Percentiles rank a stretch among this genome's conserved stretches.
Conservation (phyloP, 208 protist species). For the Trypanosoma platydactyli region DNA sequence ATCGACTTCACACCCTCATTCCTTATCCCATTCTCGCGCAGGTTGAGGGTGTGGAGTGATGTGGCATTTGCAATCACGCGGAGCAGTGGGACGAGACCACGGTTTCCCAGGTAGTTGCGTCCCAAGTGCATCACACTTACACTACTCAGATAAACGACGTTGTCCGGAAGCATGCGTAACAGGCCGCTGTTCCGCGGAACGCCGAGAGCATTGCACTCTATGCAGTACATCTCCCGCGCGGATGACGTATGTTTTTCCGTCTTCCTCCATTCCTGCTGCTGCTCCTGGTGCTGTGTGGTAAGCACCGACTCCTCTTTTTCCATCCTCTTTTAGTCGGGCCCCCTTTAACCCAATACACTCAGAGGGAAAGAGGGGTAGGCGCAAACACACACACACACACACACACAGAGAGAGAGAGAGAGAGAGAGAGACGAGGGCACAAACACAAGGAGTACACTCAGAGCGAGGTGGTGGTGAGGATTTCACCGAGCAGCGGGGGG, state of each 20-base stretch:
- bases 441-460: no score
- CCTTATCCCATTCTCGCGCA: constrained; percentile 49
- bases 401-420: no score
- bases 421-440: no score
- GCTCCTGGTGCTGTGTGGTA: no score
- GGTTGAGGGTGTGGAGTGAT: constrained; percentile 50
- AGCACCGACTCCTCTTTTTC: no score
- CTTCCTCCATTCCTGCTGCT: no score
- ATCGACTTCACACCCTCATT: constrained; percentile 35
- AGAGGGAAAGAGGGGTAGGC: no score
- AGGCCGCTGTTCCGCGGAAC: constrained; percentile 39
- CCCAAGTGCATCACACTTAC: constrained; percentile 41
- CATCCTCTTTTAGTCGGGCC: no score
- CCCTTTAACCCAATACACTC: no score
- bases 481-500: no score
- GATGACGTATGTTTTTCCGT: constrained; percentile 7
- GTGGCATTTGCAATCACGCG: constrained; percentile 28
- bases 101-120: constrained; percentile 48
- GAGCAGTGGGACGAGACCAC: constrained; percentile 42
- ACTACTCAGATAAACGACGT: background rate
- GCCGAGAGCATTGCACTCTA: constrained; percentile 19
- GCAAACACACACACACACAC: no score
- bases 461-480: no score
- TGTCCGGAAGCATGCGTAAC: constrained; percentile 17
- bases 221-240: constrained; percentile 23